Evolutionary conservation across 371 early-diverging fungal species (phyloP).

Genomic region (Rhizomucor miehei): DNA sequence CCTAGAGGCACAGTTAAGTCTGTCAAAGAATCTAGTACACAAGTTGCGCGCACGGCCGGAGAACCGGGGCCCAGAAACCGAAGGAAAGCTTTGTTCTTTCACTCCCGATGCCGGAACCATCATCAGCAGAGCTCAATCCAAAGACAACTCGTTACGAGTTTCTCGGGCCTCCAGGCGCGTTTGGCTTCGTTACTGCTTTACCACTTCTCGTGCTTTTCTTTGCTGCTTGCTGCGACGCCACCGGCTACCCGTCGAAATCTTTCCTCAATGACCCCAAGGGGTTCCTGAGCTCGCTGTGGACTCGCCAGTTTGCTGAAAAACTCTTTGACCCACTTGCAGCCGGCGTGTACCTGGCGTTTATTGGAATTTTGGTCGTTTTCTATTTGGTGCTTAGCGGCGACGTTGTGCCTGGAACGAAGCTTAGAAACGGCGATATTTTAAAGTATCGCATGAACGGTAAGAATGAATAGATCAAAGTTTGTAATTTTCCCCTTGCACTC

Average conservation of each 20-base stretch:
- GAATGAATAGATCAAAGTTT: conserved; percentile 6
- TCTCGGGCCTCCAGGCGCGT: conserved; percentile 81
- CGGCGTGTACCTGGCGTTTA: conserved; percentile 64
- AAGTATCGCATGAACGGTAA: conserved; percentile 79
- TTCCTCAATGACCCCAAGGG: conserved; percentile 23
- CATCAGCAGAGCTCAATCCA: conserved; percentile 42
- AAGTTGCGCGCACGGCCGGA: no score
- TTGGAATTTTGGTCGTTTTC: conserved; percentile 63
- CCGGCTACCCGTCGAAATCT: conserved; percentile 39
- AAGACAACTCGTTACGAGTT: conserved; percentile 69
- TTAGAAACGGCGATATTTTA: conserved; percentile 66
- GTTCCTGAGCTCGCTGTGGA: conserved; percentile 14
- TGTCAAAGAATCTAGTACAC: no score
- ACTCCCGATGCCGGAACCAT: not conserved
- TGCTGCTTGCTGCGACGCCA: conserved; percentile 33
- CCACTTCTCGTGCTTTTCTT: conserved; percentile 58
- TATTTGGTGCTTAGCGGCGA: conserved; percentile 70
- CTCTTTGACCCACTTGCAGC: conserved; percentile 52
- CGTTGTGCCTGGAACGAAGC: conserved; percentile 59
- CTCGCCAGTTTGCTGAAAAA: conserved; percentile 18
- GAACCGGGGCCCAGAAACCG: no score
- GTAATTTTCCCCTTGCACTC: no score
- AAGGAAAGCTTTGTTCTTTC: no score
- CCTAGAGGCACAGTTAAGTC: no score
- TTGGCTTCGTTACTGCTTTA: conserved; percentile 58